Evolutionary conservation across 2,329 filamentous ascomycete genomes (phyloP).

Genomic region (Curvularia lunata): DNA sequence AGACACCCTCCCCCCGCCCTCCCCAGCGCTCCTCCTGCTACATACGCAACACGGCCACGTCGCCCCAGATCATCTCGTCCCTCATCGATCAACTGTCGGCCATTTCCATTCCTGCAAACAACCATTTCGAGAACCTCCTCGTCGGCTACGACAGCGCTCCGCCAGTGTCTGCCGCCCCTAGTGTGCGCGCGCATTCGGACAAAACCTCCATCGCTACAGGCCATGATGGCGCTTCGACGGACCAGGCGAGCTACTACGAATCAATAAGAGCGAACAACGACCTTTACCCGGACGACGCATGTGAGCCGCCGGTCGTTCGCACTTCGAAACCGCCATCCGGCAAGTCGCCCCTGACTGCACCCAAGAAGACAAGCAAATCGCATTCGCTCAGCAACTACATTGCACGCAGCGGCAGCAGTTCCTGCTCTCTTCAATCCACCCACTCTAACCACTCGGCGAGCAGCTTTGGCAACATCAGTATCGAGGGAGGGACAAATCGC

Average conservation of each 20-base stretch:
- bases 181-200: constrained; percentile 34
- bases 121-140: constrained; percentile 68
- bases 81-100: constrained; percentile 67
- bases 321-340: constrained; percentile 83
- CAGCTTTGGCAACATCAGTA: constrained; percentile 52
- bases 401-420: constrained; percentile 49
- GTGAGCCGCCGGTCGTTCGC: constrained; percentile 73
- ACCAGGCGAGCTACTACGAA: constrained; percentile 70
- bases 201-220: constrained; percentile 27
- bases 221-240: constrained; percentile 66
- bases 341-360: constrained; percentile 72
- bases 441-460: constrained; percentile 44
- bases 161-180: constrained; percentile 32
- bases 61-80: constrained; percentile 72
- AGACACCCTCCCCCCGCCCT: constrained; percentile 25
- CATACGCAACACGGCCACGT: constrained; percentile 52
- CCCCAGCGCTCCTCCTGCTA: constrained; percentile 44
- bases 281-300: constrained; percentile 62
- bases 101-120: constrained; percentile 68
- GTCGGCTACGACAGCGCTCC: constrained; percentile 40
- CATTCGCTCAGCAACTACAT: constrained; percentile 66
- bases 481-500: constrained; percentile 43
- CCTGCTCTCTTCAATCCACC: constrained; percentile 45
- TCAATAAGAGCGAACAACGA: constrained; percentile 58
- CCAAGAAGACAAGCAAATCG: constrained; percentile 51